phyloP scores from a whole-genome alignment of 2,329 filamentous ascomycete genomes.

The Aulographum hederae region DNA sequence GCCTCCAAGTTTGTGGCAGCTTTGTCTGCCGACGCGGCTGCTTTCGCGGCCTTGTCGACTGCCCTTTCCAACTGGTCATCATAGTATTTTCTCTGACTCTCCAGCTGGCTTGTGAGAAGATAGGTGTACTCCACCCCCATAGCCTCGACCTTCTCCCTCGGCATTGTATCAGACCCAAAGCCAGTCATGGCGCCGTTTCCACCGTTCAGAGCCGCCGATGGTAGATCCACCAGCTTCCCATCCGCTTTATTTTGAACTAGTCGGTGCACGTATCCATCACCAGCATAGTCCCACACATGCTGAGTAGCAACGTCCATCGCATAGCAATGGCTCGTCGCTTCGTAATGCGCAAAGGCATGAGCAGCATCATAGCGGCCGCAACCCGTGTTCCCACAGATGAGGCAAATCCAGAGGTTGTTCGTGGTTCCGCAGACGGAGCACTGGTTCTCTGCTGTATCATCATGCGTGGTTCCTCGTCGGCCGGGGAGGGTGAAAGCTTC shows the following conservation, averaged over 20 bases:
- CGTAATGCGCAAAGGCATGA: conserved; percentile 87
- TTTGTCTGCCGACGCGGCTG: conserved; percentile 46
- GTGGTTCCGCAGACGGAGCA: conserved; percentile 68
- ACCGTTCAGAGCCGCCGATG: conserved; percentile 24
- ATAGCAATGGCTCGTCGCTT: conserved; percentile 75
- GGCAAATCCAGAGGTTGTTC: conserved; percentile 82
- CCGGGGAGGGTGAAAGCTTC: conserved; percentile 22
- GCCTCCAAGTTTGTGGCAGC: conserved; percentile 33
- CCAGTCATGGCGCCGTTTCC: conserved; percentile 25
- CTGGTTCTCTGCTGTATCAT: conserved; percentile 43
- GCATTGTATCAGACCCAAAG: conserved; percentile 46
- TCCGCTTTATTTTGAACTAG: conserved; percentile 88
- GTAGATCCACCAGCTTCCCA: conserved; percentile 82
- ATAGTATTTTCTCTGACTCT: conserved; percentile 84
- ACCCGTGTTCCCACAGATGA: conserved; percentile 82
- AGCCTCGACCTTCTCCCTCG: conserved; percentile 51
- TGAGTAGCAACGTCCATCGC: conserved; percentile 85
- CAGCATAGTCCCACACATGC: conserved; percentile 94
- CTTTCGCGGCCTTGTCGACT: conserved; percentile 70
- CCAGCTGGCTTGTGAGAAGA: conserved; percentile 78
- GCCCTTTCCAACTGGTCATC: conserved; percentile 82
- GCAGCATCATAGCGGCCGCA: conserved; percentile 90
- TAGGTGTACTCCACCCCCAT: conserved; percentile 93
- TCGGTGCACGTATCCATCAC: conserved; percentile 88
- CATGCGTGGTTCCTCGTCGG: conserved; percentile 11